These are phyloP conservation scores for Pouteria campechiana DNA, from an alignment of 179 eudicot species.

Conservation along the genomic window DNA sequence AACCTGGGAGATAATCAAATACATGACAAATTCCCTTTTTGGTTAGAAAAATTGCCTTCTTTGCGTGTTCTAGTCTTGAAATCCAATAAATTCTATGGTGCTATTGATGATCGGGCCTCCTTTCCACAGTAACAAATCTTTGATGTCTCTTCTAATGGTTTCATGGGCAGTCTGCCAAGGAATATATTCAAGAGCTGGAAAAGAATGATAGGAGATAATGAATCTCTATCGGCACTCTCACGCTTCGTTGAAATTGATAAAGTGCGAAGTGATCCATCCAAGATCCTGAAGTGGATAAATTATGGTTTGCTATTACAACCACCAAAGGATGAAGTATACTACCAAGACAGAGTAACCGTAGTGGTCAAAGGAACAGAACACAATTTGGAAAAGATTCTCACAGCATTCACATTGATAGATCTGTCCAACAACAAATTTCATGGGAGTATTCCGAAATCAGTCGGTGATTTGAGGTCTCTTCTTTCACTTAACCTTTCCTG, in stretches of 20 bases:
- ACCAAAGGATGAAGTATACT: slow-evolving; percentile 1
- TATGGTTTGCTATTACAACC: too few relatives aligned
- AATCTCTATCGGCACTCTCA: too few relatives aligned
- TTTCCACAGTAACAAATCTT: neutral
- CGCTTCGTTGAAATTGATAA: too few relatives aligned
- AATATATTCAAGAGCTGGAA: slow-evolving; percentile 3
- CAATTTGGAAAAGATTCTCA: neutral
- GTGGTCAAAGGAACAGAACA: neutral
- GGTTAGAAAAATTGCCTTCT: neutral
- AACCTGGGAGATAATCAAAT: neutral
- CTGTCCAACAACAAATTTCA: slow-evolving; percentile 3
- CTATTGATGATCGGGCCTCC: too few relatives aligned
- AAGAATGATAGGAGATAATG: neutral
- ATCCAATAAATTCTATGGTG: slow-evolving; percentile 1
- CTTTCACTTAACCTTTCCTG: neutral
- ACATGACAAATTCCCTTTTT: neutral
- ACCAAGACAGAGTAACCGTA: neutral
- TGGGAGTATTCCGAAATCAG: slow-evolving; percentile 1
- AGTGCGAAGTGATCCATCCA: too few relatives aligned
- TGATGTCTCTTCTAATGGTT: slow-evolving; percentile 2
- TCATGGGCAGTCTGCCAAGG: slow-evolving; percentile 1
- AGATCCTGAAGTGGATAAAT: neutral
- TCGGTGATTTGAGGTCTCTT: slow-evolving; percentile 1
- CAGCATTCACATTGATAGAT: slow-evolving; percentile 1
- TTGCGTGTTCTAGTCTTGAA: neutral